Evolutionary conservation across 2,329 filamentous ascomycete genomes (phyloP), one percentile per base, ranked within the genome.

Genomic region (Ophiostoma sp.): DNA sequence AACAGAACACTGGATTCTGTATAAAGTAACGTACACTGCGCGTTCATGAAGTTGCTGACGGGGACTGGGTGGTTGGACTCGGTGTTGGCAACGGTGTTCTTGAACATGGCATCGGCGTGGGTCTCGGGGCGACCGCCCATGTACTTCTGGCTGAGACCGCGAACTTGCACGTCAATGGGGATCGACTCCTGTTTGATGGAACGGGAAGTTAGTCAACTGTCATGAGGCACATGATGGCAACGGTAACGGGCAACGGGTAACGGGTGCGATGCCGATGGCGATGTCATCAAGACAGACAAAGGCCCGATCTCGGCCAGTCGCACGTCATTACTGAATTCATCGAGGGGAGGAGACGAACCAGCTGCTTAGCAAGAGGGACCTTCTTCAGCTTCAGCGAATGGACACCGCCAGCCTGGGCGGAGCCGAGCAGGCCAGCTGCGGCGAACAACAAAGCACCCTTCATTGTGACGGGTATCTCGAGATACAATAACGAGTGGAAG

Each of bases 321-420:
- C 28, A 22, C 19, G 45, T 15, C 4, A 33, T 22, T 33, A 25
- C 8, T 2, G 42, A 22, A 45, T 1, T 31, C 17, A 69, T 25
- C 25, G 39, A 39, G 45, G 39, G 17, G 45, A 33, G 12, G 61
- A 25, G 39, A 74, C 92, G 82, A 86, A 97, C 95, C 80, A 99
- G 89, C 87, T 98, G 96, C 83, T 98, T 93, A 69, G 91, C 89
- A 74, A 99, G 87, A 78, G 96, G 92, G 76, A 98, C 86, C 92
- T 99, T 99, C 89, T 98, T 93, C 80, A 99, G 91, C 89, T 97
- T 96, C 89, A 98, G 92, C 88, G 94, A 97, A 90, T 98, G 94
- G 78, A 97, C 88, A 80, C 91, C 94, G 79, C 68, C 42, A 22
- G 94, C 95, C 81, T 93, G 89, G 82, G 92, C 92, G 28, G 92